phyloP scores from a whole-genome alignment of 2,329 filamentous ascomycete species.

The Colletotrichum kahawae region DNA sequence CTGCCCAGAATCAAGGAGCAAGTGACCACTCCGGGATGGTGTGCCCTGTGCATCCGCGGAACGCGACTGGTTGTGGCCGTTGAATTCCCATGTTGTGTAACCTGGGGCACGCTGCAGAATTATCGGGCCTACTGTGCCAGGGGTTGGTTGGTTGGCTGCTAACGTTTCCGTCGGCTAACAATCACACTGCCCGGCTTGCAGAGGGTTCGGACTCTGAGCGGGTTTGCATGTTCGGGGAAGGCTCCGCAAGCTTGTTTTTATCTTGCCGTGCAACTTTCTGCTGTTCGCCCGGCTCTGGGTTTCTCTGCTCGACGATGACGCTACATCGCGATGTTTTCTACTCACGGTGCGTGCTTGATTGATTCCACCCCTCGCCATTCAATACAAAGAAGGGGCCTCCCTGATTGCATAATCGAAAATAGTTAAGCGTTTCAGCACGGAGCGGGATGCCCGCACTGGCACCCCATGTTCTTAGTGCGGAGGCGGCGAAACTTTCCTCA shows the following conservation, averaged over 20 bases:
- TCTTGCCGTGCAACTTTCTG: neutral
- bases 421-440: neutral
- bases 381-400: neutral
- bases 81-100: neutral
- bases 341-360: neutral
- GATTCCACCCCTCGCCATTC: neutral
- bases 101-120: neutral
- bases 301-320: neutral
- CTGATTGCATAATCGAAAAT: neutral
- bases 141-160: neutral
- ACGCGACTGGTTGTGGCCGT: neutral
- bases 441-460: neutral
- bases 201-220: neutral
- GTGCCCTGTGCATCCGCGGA: neutral
- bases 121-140: neutral
- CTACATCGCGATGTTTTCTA: neutral
- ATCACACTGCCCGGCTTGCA: neutral
- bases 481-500: neutral
- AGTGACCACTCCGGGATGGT: neutral
- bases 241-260: neutral
- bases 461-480: neutral
- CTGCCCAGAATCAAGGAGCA: neutral
- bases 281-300: fast-evolving
- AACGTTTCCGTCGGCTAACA: neutral
- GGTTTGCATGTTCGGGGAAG: fast-evolving